phyloP scores from a whole-genome alignment of 2,329 filamentous ascomycete species.

The Ambrosiella xylebori region DNA sequence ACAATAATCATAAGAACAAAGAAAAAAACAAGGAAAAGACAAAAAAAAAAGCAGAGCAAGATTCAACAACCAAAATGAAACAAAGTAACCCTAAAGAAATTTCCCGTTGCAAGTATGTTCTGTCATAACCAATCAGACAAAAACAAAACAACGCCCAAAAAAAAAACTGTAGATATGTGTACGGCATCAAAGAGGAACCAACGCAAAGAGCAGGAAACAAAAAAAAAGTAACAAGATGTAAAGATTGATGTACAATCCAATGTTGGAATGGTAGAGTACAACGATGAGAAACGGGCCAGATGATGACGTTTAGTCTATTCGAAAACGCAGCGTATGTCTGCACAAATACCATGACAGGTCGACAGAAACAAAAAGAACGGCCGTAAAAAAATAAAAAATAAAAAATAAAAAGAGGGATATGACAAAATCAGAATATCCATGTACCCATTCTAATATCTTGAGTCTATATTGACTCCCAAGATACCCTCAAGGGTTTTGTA shows the following conservation, averaged over 20 bases:
- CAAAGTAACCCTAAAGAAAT: too few species aligned
- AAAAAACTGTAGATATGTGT: background rate
- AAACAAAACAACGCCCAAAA: background rate
- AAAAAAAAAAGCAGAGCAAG: background rate
- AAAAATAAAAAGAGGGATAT: background rate
- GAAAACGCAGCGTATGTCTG: too few species aligned
- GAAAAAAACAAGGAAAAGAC: background rate
- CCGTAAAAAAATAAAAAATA: background rate
- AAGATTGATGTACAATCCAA: too few species aligned
- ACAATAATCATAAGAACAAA: background rate
- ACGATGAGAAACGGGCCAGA: background rate
- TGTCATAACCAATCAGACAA: background rate
- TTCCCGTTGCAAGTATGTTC: background rate
- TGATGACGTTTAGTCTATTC: background rate
- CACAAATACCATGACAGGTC: background rate
- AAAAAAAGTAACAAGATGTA: conserved; percentile 2
- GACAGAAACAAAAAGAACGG: background rate
- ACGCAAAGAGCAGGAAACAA: conserved; percentile 2
- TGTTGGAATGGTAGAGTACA: background rate
- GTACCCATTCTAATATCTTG: background rate
- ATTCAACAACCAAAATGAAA: background rate
- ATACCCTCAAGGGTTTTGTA: too few species aligned
- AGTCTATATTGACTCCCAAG: too few species aligned
- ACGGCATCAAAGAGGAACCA: conserved; percentile 1
- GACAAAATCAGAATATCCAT: background rate